Evolutionary conservation across 306 rosid species (phyloP).

Genomic region (Mimosa bimucronata): DNA sequence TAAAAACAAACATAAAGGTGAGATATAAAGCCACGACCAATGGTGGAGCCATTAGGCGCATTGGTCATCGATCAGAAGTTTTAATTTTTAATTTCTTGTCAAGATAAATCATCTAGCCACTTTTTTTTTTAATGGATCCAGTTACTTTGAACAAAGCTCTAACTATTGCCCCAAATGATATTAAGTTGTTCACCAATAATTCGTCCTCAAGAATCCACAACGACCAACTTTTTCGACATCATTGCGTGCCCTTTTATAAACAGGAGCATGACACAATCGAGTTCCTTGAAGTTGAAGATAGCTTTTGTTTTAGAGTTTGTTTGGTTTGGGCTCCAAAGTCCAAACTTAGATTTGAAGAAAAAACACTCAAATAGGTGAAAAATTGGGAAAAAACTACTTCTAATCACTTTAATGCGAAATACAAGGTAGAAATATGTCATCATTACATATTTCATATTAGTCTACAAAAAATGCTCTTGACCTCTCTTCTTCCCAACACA

Average conservation of each 20-base stretch:
- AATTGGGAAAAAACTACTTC: too few species aligned
- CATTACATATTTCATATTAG: too few species aligned
- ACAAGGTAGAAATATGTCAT: too few species aligned
- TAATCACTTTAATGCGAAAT: too few species aligned
- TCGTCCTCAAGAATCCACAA: background rate
- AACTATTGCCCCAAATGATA: background rate
- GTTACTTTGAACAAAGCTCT: background rate
- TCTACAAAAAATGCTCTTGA: too few species aligned
- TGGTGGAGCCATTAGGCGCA: background rate
- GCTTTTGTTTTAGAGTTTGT: background rate
- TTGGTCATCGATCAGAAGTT: background rate
- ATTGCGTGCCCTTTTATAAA: background rate
- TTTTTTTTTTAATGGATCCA: too few species aligned
- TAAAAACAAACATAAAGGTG: background rate
- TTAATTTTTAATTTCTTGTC: background rate
- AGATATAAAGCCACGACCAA: background rate
- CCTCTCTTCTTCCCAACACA: too few species aligned
- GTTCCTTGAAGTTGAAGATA: background rate
- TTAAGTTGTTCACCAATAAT: background rate
- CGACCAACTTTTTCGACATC: background rate
- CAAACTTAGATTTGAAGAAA: too few species aligned
- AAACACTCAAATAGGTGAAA: too few species aligned
- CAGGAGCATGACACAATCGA: background rate
- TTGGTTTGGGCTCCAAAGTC: too few species aligned
- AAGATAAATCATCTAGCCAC: background rate